phyloP scores from a whole-genome alignment of 2,329 filamentous ascomycete species.

The Samsoniella hepiali region DNA sequence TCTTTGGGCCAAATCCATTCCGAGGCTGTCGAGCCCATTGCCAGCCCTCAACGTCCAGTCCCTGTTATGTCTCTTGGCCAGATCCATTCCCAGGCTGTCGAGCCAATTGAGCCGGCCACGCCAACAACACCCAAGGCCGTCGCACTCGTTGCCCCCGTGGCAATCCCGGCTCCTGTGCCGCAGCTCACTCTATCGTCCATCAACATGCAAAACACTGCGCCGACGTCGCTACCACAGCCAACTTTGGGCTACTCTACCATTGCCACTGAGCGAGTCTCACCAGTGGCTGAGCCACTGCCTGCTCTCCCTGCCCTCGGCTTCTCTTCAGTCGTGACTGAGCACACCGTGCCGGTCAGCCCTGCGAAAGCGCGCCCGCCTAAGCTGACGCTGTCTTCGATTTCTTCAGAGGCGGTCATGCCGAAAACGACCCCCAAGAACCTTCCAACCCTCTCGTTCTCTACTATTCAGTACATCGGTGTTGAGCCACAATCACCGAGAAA shows the following conservation, averaged over 20 bases:
- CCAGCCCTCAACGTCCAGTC: slow-evolving; percentile 24
- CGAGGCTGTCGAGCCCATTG: slow-evolving; percentile 31
- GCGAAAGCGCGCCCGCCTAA: slow-evolving; percentile 15
- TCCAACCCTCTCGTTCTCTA: slow-evolving; percentile 25
- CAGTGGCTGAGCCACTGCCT: slow-evolving; percentile 29
- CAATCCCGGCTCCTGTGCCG: slow-evolving; percentile 21
- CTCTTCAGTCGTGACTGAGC: slow-evolving; percentile 33
- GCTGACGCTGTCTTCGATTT: slow-evolving; percentile 25
- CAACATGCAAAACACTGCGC: slow-evolving; percentile 28
- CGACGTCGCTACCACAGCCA: slow-evolving; percentile 28
- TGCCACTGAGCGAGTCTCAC: slow-evolving; percentile 20
- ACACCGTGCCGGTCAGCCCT: slow-evolving; percentile 34
- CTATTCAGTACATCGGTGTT: slow-evolving; percentile 45
- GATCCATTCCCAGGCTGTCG: slow-evolving; percentile 29
- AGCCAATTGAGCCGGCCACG: slow-evolving; percentile 27
- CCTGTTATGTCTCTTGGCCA: slow-evolving; percentile 28
- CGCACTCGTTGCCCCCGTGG: slow-evolving; percentile 11
- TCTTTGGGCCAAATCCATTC: slow-evolving; percentile 26
- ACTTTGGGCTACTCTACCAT: slow-evolving; percentile 24
- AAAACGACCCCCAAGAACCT: slow-evolving; percentile 2
- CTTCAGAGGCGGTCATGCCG: slow-evolving; percentile 18
- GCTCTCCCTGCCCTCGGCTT: slow-evolving; percentile 27
- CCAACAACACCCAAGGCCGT: slow-evolving; percentile 23
- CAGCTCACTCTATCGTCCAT: slow-evolving; percentile 31
- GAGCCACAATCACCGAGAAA: slow-evolving; percentile 47